These are phyloP conservation scores for Trichaptum fuscoviolaceum DNA, from an alignment of 768 basidiomycete genomes.

Conservation along the genomic window DNA sequence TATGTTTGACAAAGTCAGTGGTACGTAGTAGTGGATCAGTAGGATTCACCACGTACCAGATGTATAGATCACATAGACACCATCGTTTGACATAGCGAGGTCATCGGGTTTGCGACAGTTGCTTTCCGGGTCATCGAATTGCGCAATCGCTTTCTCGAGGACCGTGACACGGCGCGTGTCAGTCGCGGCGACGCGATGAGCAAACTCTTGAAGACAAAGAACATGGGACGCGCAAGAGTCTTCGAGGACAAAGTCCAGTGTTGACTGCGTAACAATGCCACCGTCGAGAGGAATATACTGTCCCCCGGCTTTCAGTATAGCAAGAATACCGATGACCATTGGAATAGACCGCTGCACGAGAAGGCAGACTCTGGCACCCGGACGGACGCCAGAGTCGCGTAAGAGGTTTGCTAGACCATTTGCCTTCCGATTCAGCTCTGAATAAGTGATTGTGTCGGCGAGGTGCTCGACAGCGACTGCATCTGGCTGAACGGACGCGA, in stretches of 20 bases:
- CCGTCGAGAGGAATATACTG: constrained; percentile 59
- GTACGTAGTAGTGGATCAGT: constrained; percentile 6
- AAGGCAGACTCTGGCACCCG: constrained; percentile 49
- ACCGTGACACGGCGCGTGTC: not conserved
- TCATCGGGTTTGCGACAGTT: constrained; percentile 30
- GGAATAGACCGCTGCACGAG: constrained; percentile 49
- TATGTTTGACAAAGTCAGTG: constrained; percentile 15
- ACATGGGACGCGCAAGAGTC: constrained; percentile 41
- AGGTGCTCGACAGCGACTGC: constrained; percentile 47
- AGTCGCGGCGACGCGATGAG: constrained; percentile 27
- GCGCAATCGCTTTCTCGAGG: constrained; percentile 10
- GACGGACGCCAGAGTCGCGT: constrained; percentile 35
- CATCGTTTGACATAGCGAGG: constrained; percentile 33
- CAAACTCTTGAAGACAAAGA: constrained; percentile 38
- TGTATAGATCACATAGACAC: constrained; percentile 58
- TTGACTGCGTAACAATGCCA: constrained; percentile 49
- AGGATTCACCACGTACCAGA: constrained; percentile 36
- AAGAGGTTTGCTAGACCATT: constrained; percentile 42
- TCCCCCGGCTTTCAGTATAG: constrained; percentile 51
- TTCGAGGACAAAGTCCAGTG: constrained; percentile 43
- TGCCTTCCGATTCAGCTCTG: constrained; percentile 43
- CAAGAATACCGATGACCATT: constrained; percentile 49
- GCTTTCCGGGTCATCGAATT: constrained; percentile 3
- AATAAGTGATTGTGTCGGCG: constrained; percentile 42
- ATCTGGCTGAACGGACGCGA: constrained; percentile 37